A percentile compares a stretch with the other conserved stretches of the same genome.
phyloP scores from a whole-genome alignment of 805 yeast species.

The Lachancea fermentati region DNA sequence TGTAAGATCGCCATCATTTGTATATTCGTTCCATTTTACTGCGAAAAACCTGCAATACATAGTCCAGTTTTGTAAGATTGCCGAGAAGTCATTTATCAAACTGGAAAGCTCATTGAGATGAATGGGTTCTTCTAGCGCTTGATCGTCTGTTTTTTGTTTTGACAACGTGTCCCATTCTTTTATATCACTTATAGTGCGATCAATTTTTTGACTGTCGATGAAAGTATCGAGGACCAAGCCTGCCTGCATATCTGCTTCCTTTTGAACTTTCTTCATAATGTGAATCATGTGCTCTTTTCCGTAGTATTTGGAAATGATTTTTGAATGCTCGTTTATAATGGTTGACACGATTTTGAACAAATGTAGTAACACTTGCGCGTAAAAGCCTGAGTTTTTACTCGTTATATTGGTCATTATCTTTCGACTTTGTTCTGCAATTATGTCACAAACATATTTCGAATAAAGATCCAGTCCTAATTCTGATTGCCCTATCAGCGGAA shows the following conservation, averaged over 20 bases:
- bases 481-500: conserved; percentile 77
- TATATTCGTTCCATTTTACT: conserved; percentile 55
- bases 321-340: conserved; percentile 81
- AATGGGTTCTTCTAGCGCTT: conserved; percentile 25
- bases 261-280: conserved; percentile 69
- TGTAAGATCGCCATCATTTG: conserved; percentile 7
- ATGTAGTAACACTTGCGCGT: conserved; percentile 55
- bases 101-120: conserved; percentile 12
- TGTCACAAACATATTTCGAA: conserved; percentile 78
- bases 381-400: conserved; percentile 43
- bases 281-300: conserved; percentile 55
- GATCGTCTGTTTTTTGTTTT: conserved; percentile 17
- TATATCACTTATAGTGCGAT: conserved; percentile 45
- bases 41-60: conserved; percentile 69
- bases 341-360: conserved; percentile 79
- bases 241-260: conserved; percentile 89
- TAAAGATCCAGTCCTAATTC: conserved; percentile 72
- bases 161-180: conserved; percentile 11
- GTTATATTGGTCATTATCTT: conserved; percentile 47
- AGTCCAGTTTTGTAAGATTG: conserved; percentile 82
- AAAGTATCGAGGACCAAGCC: conserved; percentile 84
- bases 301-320: conserved; percentile 68
- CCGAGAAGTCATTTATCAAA: conserved; percentile 60
- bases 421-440: conserved; percentile 75
- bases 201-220: conserved; percentile 63